Evolutionary conservation across 805 yeast genomes (phyloP), one percentile per base, ranked within the genome.

Genomic region (Wilhelminamyces savonicus): DNA sequence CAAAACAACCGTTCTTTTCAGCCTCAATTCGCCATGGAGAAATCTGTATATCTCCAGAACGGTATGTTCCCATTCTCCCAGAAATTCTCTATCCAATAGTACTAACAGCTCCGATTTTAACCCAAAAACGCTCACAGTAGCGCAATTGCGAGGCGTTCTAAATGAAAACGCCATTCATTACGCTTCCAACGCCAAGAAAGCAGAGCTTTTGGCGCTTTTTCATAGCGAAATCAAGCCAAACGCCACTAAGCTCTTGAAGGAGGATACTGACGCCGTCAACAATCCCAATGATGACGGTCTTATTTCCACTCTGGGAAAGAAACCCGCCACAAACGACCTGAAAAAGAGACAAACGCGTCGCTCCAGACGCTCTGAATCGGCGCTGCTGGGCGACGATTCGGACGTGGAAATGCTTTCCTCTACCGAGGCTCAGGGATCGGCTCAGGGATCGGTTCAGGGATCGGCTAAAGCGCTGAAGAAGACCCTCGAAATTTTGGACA

Each of bases 111-210:
- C n/a, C n/a, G n/a, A 26, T 4, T 29, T 38, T 8, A 43, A 41
- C 26, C 82, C 90, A 5, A 58, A 67, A 16, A 59, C 67, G 23
- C 59, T 82, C 40, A 81, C 76, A 29, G 78, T 84, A 14, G 75
- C 87, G 3, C 75, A 82, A 35, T 63, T 90, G 47, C 70, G 92
- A 44, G 69, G 76, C 14, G 67, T 85, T 14, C 62, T 90, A 30
- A 54, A 65, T 9, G 78, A 73, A 32, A 71, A 85, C 48, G 66
- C 71, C n/a, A 62, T 88, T n/a, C 52, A 56, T 2, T 78, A 67
- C 47, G 69, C 82, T 0, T 60, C 81, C 1, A 62, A 69, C 26
- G 79, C 87, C 5, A 83, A 78, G 48, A 90, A 90, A 52, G 56
- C 71, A 5, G 76, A 74, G 9, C 63, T 87, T 34, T 54, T 86